Conservation (phyloP, 1,284 basidiomycete species). For the Ustilago tritici region DNA sequence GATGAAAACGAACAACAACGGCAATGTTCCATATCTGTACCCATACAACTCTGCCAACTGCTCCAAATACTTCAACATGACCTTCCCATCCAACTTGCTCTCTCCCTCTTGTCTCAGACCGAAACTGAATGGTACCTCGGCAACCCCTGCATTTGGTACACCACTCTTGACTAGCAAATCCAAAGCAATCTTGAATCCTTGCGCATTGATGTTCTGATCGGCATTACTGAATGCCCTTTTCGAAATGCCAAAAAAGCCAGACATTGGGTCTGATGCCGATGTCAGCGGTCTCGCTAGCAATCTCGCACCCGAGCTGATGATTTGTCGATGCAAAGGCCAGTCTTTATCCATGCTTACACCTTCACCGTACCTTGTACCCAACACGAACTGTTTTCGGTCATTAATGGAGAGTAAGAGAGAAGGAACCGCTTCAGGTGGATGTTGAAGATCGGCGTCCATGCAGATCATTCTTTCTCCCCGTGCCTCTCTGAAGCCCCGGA, state of each 20-base stretch:
- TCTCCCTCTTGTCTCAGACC: conserved; percentile 47
- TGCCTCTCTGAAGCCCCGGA: conserved; percentile 72
- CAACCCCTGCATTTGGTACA: conserved; percentile 31
- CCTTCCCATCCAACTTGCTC: conserved; percentile 47
- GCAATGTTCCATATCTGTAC: conserved; percentile 38
- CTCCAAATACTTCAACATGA: conserved; percentile 53
- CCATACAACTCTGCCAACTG: conserved; percentile 47
- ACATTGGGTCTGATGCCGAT: conserved; percentile 72
- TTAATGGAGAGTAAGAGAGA: conserved; percentile 70
- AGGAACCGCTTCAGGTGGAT: conserved; percentile 72
- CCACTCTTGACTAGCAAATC: conserved; percentile 49
- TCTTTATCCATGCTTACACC: conserved; percentile 72
- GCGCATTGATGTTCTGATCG: conserved; percentile 43
- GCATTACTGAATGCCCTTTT: conserved; percentile 62
- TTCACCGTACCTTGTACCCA: conserved; percentile 72
- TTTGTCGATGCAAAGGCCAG: conserved; percentile 72
- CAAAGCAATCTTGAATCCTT: conserved; percentile 55
- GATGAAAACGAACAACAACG: conserved; percentile 25
- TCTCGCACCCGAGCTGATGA: conserved; percentile 72
- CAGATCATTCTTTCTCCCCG: conserved; percentile 71
- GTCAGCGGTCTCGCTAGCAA: conserved; percentile 72
- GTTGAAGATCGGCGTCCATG: conserved; percentile 73
- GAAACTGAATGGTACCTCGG: conserved; percentile 51
- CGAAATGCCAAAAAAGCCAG: conserved; percentile 72
- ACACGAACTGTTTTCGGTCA: conserved; percentile 69